Evolutionary conservation across 2,329 filamentous ascomycete genomes (phyloP), one percentile per base, ranked within the genome.

Genomic region (Albophoma yamanashiensis): DNA sequence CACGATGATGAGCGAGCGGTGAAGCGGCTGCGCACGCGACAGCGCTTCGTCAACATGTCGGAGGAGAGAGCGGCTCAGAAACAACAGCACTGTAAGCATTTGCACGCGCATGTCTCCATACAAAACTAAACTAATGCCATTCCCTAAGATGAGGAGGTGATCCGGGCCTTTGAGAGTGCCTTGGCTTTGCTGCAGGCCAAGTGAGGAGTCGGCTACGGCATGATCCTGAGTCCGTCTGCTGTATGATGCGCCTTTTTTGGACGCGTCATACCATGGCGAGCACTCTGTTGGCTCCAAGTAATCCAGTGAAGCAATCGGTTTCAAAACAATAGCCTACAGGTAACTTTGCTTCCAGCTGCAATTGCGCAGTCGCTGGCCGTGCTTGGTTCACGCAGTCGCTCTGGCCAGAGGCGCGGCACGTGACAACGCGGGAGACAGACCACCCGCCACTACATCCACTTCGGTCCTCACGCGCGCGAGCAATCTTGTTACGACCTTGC

Each of bases 1-100:
- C 86, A 90, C 62, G 92, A 96, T 71, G 86, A 89, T 59, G 86
- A 88, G 61, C 83, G 92, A 60, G 89, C 89, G 31, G 80, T 85
- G 63, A 93, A 93, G 73, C 85, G 92, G 59, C 79, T 96, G 55
- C 89, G 88, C 68, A 97, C 92, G 2, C 86, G 92, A 63, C 85
- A 88, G 70, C 80, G 85, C 62, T 89, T 88, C 70, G 90, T 96
- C 38, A 84, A 88, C 63, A 78, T 91, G 52, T 84, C 88, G 0
- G 92, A 96, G 70, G 78, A 84, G 45, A 82, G 79, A 34, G 78
- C 96, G 60, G 84, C 86, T 59, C 81, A 87, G 65, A 94, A 89
- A 70, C 88, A 92, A 68, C 80, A 87, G 62, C 92, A 96, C 67
- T 90, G 92, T 96, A 76, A 76, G 89, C 59, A 50, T 40, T 4